Base-by-base conservation (phyloP, 1,139 yeast species). In the Yamadazyma mexicana region DNA sequence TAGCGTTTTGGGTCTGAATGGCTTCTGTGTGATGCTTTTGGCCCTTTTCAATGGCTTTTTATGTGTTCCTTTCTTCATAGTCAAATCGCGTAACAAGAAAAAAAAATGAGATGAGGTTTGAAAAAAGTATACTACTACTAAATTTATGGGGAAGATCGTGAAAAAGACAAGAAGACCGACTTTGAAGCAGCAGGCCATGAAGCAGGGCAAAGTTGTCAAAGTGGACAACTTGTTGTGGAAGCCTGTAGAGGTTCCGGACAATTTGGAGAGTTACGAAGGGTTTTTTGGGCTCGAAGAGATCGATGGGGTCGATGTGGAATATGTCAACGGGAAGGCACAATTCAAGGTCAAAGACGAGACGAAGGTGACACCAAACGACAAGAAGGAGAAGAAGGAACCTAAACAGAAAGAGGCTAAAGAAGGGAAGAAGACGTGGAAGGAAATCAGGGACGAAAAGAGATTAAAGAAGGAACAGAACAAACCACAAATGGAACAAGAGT, bases 211-310 rank as follows among this genome's bases (percentile, higher is more conserved):
- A 45, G 55, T 72, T 12, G 78, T 83, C 14, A 30, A 30, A 16
- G 23, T 18, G 6, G 75, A 75, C 48, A 71, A 70, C 23, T 64
- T 85, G 47, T 64, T 68, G 16, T 92, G 98, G 98, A 85, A 84
- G 51, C 62, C 81, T 4, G 95, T 88, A 11, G 85, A 83, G 1
- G 77, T 92, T 36, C 92, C 95, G 4, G 92, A 87, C 48, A 83
- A 88, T 28, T 61, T 87, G 44, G 96, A 83, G 44, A 95, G 87
- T 59, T 86, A 85, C 56, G 91, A 85, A 52, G 97, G 97, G 0
- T 83, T 89, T 50, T 87, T 81, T 61, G 98, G 97, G 0, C 65
- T 92, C 31, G 98, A 92, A 60, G 98, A 92, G 59, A 77, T 92
- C 39, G 97, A 89, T 39, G 97, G 96, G 20, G 97, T 91, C 17